These are phyloP conservation scores for Fragaria nilgerrensis DNA, from an alignment of 306 rosid species.

Conservation along the genomic window DNA sequence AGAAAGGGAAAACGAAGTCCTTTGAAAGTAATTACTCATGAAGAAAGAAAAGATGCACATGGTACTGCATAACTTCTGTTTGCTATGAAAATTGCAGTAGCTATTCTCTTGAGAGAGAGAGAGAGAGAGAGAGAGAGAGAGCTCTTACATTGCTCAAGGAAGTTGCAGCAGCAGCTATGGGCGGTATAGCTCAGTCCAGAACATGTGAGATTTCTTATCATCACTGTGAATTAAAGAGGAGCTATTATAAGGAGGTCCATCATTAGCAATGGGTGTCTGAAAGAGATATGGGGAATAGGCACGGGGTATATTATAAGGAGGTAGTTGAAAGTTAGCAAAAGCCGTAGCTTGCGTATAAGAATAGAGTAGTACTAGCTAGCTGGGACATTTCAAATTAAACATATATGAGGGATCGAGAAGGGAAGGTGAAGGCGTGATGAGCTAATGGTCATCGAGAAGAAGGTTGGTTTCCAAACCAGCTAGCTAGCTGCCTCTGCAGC, in stretches of 20 bases:
- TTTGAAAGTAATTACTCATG: neutral
- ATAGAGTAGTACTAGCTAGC: neutral
- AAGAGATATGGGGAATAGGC: neutral
- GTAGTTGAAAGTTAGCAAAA: neutral
- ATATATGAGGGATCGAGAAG: neutral
- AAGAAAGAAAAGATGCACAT: neutral
- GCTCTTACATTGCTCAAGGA: neutral
- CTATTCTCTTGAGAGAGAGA: neutral
- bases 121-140: conserved; percentile 4
- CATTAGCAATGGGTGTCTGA: neutral
- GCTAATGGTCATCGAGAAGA: neutral
- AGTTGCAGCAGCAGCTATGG: neutral
- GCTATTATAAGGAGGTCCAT: neutral
- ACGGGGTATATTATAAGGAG: neutral
- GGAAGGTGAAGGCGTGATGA: neutral
- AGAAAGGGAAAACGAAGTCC: neutral
- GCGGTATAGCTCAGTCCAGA: neutral
- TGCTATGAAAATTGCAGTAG: neutral
- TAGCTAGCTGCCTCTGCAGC: neutral
- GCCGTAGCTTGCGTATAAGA: neutral
- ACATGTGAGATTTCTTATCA: neutral
- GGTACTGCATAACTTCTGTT: neutral
- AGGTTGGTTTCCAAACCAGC: neutral
- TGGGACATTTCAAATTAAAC: neutral
- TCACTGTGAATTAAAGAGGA: neutral